Conservation (phyloP, 768 basidiomycete genomes). For the Hirschioporus abietinus region DNA sequence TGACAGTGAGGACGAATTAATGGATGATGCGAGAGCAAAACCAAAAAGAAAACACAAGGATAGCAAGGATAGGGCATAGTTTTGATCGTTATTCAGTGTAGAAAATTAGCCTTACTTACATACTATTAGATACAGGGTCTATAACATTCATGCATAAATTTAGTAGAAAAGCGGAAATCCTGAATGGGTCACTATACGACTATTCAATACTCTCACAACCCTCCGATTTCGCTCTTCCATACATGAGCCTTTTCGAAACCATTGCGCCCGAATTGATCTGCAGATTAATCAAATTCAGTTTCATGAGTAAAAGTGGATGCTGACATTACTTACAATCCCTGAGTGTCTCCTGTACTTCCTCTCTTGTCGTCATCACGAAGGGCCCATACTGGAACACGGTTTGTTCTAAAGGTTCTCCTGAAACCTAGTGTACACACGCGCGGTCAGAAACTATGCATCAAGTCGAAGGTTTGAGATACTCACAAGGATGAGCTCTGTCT, state of each 20-base stretch:
- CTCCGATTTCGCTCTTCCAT: conserved; percentile 83
- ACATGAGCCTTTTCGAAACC: conserved; percentile 88
- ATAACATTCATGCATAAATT: conserved; percentile 13
- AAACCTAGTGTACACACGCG: conserved; percentile 40
- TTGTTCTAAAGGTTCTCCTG: conserved; percentile 88
- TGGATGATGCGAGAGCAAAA: conserved; percentile 19
- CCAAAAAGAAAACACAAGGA: conserved; percentile 3
- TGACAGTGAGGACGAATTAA: conserved; percentile 29
- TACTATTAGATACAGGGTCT: conserved; percentile 12
- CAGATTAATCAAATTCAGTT: conserved; percentile 11
- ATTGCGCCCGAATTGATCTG: conserved; percentile 70
- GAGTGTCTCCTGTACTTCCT: conserved; percentile 80
- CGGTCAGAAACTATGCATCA: conserved; percentile 9
- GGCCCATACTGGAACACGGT: conserved; percentile 83
- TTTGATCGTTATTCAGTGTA: no score
- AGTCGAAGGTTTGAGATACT: conserved; percentile 16
- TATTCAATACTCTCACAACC: conserved; percentile 11
- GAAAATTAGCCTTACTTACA: conserved; percentile 24
- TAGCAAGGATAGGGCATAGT: conserved; percentile 5
- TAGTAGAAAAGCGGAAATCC: not conserved
- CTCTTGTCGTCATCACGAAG: conserved; percentile 77
- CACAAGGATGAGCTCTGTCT: conserved; percentile 75
- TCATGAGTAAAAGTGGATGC: not conserved
- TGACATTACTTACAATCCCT: conserved; percentile 56
- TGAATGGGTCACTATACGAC: no score